Conservation (phyloP, 2,329 filamentous ascomycete species). For the Verticillium albo-atrum region DNA sequence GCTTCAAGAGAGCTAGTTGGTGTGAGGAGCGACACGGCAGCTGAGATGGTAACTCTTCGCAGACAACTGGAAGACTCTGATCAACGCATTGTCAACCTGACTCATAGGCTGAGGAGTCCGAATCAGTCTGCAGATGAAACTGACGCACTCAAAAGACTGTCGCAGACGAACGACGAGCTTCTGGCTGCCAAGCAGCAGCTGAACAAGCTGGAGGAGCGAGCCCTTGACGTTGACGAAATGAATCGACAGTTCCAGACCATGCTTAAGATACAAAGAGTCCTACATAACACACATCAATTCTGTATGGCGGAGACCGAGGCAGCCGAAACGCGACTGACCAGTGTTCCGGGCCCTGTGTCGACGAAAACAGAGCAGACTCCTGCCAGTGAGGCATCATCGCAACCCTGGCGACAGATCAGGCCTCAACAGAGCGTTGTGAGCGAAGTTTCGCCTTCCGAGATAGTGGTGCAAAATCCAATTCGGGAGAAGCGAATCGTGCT, state of each 20-base stretch:
- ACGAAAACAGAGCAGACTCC: neutral
- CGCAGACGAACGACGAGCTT: slow-evolving; percentile 4
- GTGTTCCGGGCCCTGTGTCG: neutral
- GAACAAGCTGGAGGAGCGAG: neutral
- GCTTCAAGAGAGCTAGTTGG: neutral
- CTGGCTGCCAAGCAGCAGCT: neutral
- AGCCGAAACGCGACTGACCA: neutral
- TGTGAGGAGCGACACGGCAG: neutral
- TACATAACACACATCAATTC: neutral
- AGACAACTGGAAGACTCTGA: slow-evolving; percentile 4
- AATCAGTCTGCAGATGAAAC: neutral
- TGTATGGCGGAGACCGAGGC: neutral
- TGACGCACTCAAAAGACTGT: neutral
- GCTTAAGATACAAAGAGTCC: neutral
- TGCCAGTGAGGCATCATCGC: neutral
- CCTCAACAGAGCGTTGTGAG: neutral
- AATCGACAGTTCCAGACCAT: neutral
- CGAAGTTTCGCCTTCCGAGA: neutral
- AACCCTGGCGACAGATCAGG: neutral
- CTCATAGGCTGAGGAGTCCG: slow-evolving; percentile 6
- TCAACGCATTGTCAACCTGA: slow-evolving; percentile 9
- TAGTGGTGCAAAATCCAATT: neutral
- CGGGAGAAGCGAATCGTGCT: neutral
- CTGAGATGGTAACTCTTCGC: neutral
- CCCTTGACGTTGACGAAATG: neutral